Evolutionary conservation across 345 rosid genomes (phyloP).

Genomic region (Dimocarpus longan): DNA sequence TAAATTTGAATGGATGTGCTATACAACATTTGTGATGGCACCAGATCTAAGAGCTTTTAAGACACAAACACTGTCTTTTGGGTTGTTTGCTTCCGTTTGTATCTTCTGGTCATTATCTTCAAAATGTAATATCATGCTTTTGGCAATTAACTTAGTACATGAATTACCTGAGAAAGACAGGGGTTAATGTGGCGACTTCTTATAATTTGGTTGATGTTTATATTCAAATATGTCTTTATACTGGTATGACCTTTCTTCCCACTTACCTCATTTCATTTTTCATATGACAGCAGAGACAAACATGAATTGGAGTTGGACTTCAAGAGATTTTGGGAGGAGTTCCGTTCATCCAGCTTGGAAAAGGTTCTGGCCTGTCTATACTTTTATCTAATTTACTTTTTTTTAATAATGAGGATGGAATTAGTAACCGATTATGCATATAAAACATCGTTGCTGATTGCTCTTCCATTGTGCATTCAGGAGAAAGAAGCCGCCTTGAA

Average conservation of each 20-base stretch:
- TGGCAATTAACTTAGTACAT: neutral
- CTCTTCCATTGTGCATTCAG: conserved; percentile 55
- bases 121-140: neutral
- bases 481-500: conserved; percentile 99
- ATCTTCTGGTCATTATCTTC: neutral
- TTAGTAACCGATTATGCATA: neutral
- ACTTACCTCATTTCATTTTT: neutral
- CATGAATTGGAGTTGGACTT: conserved; percentile 98
- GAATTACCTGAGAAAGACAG: neutral
- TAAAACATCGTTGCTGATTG: conserved; percentile 22
- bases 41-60: neutral
- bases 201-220: neutral
- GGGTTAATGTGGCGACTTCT: neutral
- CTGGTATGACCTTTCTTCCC: neutral
- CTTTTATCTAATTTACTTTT: conserved; percentile 5
- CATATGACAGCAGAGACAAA: conserved; percentile 55
- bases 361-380: conserved; percentile 49
- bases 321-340: conserved; percentile 98
- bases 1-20: neutral
- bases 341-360: conserved; percentile 96
- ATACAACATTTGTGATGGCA: conserved; percentile 4
- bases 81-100: neutral
- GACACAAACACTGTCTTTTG: neutral
- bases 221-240: neutral
- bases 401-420: conserved; percentile 1